Base-by-base conservation (phyloP, 1,284 basidiomycete species). In the Rhodotorula sp. region DNA sequence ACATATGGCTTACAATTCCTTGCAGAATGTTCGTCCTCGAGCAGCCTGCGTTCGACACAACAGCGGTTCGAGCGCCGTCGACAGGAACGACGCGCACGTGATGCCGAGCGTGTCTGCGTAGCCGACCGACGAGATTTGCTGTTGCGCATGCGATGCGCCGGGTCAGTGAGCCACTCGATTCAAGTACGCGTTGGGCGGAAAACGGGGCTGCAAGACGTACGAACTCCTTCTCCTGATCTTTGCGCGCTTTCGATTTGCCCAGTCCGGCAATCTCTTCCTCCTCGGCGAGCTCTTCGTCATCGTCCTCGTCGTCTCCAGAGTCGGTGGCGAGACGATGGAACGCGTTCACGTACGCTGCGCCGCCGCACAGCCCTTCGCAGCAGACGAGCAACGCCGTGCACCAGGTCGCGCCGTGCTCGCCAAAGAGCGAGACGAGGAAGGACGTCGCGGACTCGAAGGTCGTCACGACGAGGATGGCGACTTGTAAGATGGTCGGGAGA, bases 401-500 rank as follows among this genome's bases (percentile, higher is more conserved):
- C 62, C 67, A 70, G 2, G 72, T 76, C 49, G 77, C 72, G 34
- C 73, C 75, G 21, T 47, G 63, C 58, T 72, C 77, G 31, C 68
- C 77, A 34, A 65, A 66, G 38, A 55, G 48, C 10, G 14, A 5
- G 43, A 58, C 66, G n/a, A 79, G 62, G 43, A 73, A 38, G 12
- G 55, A 52, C 4, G 66, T 67, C 0, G 67, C 64, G n/a, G 71
- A 45, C 65, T 78, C 77, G 47, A 67, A 38, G 18, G 66, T 54
- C 14, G 71, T 71, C 28, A 77, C 23, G 16, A 55, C 26, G 47
- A 79, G 69, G 43, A 79, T 68, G n/a, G 28, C n/a, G 54, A 77
- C 63, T 66, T 79, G 78, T 3, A 78, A 48, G 18, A 78, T 5
- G 5, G 76, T 75, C 2, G 93, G 93, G 1, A 90, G 78, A 19